Conservation (phyloP, 2,329 filamentous ascomycete genomes). For the Clarireedia paspali region DNA sequence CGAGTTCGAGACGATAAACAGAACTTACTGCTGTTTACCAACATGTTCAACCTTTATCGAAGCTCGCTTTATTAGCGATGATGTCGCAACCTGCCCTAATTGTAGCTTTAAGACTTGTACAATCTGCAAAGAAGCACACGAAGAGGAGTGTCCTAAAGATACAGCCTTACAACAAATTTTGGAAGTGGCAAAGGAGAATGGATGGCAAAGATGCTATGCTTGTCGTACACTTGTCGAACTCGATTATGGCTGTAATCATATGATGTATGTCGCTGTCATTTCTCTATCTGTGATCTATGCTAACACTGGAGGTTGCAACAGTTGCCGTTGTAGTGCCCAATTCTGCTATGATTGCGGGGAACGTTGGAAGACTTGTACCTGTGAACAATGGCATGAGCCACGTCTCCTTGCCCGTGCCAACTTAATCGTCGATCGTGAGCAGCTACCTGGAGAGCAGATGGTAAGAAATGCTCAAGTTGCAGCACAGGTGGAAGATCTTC, state of each 20-base stretch:
- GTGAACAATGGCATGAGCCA: constrained; percentile 34
- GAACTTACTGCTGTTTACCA: constrained; percentile 42
- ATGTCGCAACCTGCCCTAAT: constrained; percentile 34
- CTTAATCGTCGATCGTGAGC: constrained; percentile 23
- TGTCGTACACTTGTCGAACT: constrained; percentile 44
- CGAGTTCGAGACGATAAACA: constrained; percentile 40
- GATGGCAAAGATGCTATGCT: constrained; percentile 43
- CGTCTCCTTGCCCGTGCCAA: constrained; percentile 28
- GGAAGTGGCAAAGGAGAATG: constrained; percentile 32
- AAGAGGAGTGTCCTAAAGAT: constrained; percentile 42
- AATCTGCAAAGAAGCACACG: constrained; percentile 43
- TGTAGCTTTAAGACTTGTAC: constrained; percentile 41
- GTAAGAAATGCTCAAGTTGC: constrained; percentile 30
- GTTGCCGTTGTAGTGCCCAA: constrained; percentile 38
- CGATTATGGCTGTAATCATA: constrained; percentile 45
- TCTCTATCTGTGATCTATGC: not conserved
- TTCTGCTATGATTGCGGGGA: constrained; percentile 44
- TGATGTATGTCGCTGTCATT: constrained; percentile 37
- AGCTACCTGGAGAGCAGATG: not conserved
- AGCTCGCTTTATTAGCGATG: constrained; percentile 23
- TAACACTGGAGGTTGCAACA: constrained; percentile 18
- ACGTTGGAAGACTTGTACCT: constrained; percentile 35
- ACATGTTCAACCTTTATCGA: constrained; percentile 42
- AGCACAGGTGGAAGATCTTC: constrained; percentile 19
- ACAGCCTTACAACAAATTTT: constrained; percentile 33